Conservation (phyloP, 306 rosid species). For the Trifolium pratense region DNA sequence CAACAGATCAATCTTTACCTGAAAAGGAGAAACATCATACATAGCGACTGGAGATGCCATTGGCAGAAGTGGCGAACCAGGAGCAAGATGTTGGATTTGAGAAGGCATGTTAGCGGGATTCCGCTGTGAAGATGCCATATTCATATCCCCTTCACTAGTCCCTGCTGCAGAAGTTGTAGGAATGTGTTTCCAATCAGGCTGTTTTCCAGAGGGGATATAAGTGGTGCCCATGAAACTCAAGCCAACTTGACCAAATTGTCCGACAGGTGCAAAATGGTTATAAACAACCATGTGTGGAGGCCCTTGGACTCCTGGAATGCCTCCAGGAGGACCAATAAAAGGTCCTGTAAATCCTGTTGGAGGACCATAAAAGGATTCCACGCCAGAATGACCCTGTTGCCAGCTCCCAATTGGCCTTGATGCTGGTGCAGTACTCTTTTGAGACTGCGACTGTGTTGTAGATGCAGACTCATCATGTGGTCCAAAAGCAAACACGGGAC, state of each 20-base stretch:
- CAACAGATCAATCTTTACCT: slow-evolving; percentile 58
- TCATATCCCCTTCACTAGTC: slow-evolving; percentile 73
- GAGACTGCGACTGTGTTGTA: slow-evolving; percentile 69
- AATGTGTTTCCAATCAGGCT: slow-evolving; percentile 95
- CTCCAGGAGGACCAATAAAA: slow-evolving; percentile 85
- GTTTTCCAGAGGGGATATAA: slow-evolving; percentile 94
- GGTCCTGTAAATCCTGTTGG: slow-evolving; percentile 91
- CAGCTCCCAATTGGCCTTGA: slow-evolving; percentile 77
- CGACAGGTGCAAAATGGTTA: slow-evolving; percentile 96
- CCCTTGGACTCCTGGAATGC: slow-evolving; percentile 94
- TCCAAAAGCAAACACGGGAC: slow-evolving; percentile 88
- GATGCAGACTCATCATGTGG: slow-evolving; percentile 83
- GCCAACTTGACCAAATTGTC: slow-evolving; percentile 97
- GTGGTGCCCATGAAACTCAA: slow-evolving; percentile 98
- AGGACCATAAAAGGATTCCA: slow-evolving; percentile 94
- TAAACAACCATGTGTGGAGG: slow-evolving; percentile 98
- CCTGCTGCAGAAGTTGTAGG: slow-evolving; percentile 67
- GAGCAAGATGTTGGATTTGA: slow-evolving; percentile 88
- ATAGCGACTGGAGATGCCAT: slow-evolving; percentile 89
- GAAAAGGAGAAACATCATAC: slow-evolving; percentile 95
- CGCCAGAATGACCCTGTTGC: slow-evolving; percentile 93
- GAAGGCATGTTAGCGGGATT: slow-evolving; percentile 73
- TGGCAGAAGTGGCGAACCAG: slow-evolving; percentile 95
- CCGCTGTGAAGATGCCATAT: slow-evolving; percentile 68
- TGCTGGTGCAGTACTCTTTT: slow-evolving; percentile 59